Base-by-base conservation (phyloP, 2,329 filamentous ascomycete genomes). In the Coniochaeta sp. region DNA sequence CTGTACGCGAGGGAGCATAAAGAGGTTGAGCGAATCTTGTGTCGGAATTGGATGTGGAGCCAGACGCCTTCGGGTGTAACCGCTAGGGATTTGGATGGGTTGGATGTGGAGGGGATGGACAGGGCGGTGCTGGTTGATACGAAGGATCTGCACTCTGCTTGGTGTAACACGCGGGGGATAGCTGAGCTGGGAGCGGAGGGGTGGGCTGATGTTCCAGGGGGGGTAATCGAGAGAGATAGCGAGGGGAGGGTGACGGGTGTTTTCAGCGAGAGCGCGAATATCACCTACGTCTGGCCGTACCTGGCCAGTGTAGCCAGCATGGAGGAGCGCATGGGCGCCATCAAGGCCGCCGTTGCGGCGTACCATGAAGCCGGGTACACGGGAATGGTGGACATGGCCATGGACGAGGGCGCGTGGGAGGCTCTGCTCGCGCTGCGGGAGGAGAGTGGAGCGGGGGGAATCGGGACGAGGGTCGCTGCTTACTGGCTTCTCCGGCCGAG, bases 311-410 rank as follows among this genome's bases (percentile, higher is more conserved):
- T 76, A 3, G 69, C 76, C 1, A 68, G 70, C 6, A 66, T 76
- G 54, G 69, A 72, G 16, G 76, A 80, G 56, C 74, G 78, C 51
- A 62, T 71, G 12, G 66, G 63, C 3, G 72, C 76, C 2, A 61
- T 82, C 24, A 61, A 60, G 45, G 69, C 67, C 1, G 78, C 76
- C 0, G 68, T 81, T 24, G 56, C 65, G 1, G 72, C 73, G 9
- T 81, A 80, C 56, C 72, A 71, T 53, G 65, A 67, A 1, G 69
- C 69, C 1, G 78, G 78, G 3, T 79, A 77, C 57, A 81, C 79
- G 2, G 77, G 78, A 1, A 62, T 78, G 35, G 67, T 81, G 9
- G 78, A 82, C 53, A 81, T 82, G 78, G 78, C 78, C 3, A 78
- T 82, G 76, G 77, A 82, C 56, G 75, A 80, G 51, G 75, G 73